A percentile compares a stretch with the other conserved stretches of the same genome.
Evolutionary conservation across 345 rosid genomes (phyloP).

Genomic region (Dipteronia sinensis): DNA sequence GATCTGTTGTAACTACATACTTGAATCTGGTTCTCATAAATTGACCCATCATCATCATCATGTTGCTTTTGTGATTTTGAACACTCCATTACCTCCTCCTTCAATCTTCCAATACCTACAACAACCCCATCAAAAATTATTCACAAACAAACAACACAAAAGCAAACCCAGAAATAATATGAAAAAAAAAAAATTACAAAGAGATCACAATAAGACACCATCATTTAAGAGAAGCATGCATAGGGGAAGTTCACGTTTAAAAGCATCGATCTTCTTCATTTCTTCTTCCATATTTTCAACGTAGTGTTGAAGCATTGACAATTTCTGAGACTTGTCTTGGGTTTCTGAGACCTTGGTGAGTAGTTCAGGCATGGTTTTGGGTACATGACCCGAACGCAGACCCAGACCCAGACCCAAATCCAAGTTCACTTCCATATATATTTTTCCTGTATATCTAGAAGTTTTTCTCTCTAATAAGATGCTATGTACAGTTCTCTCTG

Average conservation of each 20-base stretch:
- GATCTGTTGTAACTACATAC: slow-evolving; percentile 23
- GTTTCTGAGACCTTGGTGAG: slow-evolving; percentile 48
- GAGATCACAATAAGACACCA: slow-evolving; percentile 35
- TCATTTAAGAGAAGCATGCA: slow-evolving; percentile 71
- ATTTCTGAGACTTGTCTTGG: slow-evolving; percentile 36
- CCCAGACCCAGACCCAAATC: slow-evolving; percentile 63
- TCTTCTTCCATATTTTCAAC: slow-evolving; percentile 63
- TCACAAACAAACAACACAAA: slow-evolving; percentile 12
- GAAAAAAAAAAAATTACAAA: background rate
- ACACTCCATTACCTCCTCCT: slow-evolving; percentile 53
- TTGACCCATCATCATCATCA: slow-evolving; percentile 43
- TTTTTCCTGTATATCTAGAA: too few species aligned
- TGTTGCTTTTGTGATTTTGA: slow-evolving; percentile 28
- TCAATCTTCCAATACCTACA: slow-evolving; percentile 58
- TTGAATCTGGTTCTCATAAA: slow-evolving; percentile 42
- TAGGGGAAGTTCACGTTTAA: slow-evolving; percentile 77
- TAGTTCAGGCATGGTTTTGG: slow-evolving; percentile 51
- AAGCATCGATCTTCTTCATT: slow-evolving; percentile 66
- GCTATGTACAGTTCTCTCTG: too few species aligned
- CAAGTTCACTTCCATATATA: slow-evolving; percentile 62
- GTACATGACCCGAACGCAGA: slow-evolving; percentile 48
- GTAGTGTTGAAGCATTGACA: slow-evolving; percentile 51
- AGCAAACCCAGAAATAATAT: background rate
- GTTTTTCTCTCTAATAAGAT: too few species aligned
- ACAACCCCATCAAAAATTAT: slow-evolving; percentile 9